Base-by-base conservation (phyloP, 768 basidiomycete species). In the Pleurotus eryngii region DNA sequence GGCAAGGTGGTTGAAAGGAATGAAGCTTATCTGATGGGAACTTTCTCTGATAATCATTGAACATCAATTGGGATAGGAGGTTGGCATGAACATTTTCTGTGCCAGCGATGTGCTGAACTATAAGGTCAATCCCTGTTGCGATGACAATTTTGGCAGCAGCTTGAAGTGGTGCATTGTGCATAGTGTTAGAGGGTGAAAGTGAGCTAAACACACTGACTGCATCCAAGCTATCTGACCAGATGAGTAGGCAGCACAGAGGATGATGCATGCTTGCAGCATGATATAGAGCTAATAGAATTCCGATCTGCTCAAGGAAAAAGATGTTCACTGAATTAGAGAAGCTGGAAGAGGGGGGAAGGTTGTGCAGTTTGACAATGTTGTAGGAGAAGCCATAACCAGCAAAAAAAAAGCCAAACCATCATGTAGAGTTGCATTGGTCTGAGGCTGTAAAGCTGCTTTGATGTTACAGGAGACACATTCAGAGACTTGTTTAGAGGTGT, bases 301-400 rank as follows among this genome's bases (percentile, higher is more conserved):
- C 66, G 14, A 65, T 22, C 7, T 67, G 48, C 46, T 69, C 61
- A 0, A 66, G 60, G 59, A 66, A 68, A 46, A 68, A 65, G 24
- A 69, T 69, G 48, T 67, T 65, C 18, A 64, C 12, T 4, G 11
- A 12, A 11, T 2, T 2, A 2, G 11, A 12, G 12, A 2, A 2
- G n/a, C 4, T 17, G 2, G 12, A 11, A 2, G n/a, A 11, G 4
- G 2, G 55, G 2, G 20, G 39, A 22, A 38, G 38, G 17, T 38
- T 15, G 8, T 20, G 6, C 15, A 30, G 24, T 6, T 27, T 17
- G 12, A 48, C 14, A 1, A 66, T 22, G 17, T 53, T 49, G 40
- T 66, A 67, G 22, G 46, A 22, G 39, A 60, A 67, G 20, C 63
- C 63, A 6, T 60, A 30, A 0, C 49, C 51, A 1, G 49, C n/a